Base-by-base conservation (phyloP, 2,329 filamentous ascomycete species). In the Cladosporium sp. region DNA sequence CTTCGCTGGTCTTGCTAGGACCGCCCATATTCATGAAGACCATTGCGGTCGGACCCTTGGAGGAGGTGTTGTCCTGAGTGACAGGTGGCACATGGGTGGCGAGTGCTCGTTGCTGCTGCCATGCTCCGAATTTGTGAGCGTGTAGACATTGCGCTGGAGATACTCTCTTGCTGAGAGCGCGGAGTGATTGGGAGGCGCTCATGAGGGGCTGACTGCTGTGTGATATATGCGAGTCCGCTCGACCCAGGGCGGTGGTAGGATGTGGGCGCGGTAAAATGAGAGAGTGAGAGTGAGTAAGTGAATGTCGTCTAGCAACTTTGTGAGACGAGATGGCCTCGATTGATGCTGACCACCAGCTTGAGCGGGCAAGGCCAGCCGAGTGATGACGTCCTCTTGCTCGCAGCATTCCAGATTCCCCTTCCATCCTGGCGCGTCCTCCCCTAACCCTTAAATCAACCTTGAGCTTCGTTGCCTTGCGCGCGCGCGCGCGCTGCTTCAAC, bases 11-110 rank as follows among this genome's bases (percentile, higher is more conserved):
- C 4, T 91, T 97, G 1, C 92, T 91, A 3, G 95, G 95, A 0
- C 95, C 95, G 67, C 95, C 95, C 95, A 99, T 99, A 80, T 99
- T 99, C 81, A 99, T 87, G 75, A 99, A 97, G 16, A 99, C 95
- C 88, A 99, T 98, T 52, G 95, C 95, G 5, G 95, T 99, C 8
- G 93, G 93, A 0, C 94, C 94, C 75, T 91, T 86, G 2, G 85
- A 84, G 58, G 85, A 86, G 0, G 86, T 86, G 7, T 86, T 83
- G 84, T 92, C 85, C 77, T 96, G 92, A 0, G 91, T 93, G 26
- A 95, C 92, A 8, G 92, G 91, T 12, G 91, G 90, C 5, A 87
- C 88, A 21, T 84, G 82, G 16, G 88, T 90, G 33, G 89, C 89
- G 71, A 78, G 72, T 35, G 63, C 66, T 59, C 74, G 72, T 33